These are phyloP conservation scores for Cercospora sp. DNA, from an alignment of 2,329 filamentous ascomycete genomes.

Conservation along the genomic window DNA sequence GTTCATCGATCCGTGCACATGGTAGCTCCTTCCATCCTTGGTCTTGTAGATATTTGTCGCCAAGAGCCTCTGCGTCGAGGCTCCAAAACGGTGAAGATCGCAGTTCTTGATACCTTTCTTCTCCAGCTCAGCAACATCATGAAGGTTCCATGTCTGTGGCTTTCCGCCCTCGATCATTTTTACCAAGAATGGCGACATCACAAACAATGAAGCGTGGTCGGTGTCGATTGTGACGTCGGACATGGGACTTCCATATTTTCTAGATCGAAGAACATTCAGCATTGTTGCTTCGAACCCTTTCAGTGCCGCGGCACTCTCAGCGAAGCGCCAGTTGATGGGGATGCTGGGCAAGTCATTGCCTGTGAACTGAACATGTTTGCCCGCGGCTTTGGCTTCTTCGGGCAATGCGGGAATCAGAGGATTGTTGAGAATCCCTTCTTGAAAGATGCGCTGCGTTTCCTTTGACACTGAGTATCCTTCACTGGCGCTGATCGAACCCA, in stretches of 20 bases:
- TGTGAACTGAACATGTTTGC: slow-evolving; percentile 43
- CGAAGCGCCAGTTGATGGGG: slow-evolving; percentile 59
- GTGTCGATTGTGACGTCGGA: slow-evolving; percentile 24
- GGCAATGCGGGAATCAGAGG: slow-evolving; percentile 44
- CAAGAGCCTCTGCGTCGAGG: slow-evolving; percentile 17
- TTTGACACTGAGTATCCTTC: slow-evolving; percentile 24
- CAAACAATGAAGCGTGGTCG: slow-evolving; percentile 29
- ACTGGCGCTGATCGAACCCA: slow-evolving; percentile 14
- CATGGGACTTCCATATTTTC: slow-evolving; percentile 24
- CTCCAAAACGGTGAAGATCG: slow-evolving; percentile 19
- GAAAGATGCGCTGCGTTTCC: slow-evolving; percentile 34
- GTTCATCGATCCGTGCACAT: slow-evolving; percentile 52
- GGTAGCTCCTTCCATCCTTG: slow-evolving; percentile 50
- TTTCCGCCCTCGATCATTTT: slow-evolving; percentile 15
- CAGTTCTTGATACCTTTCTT: slow-evolving; percentile 22
- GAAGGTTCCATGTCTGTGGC: neutral
- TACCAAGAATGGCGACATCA: slow-evolving; percentile 28
- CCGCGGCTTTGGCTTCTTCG: slow-evolving; percentile 40
- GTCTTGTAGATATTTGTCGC: slow-evolving; percentile 52
- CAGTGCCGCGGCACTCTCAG: slow-evolving; percentile 49
- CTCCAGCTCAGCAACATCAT: neutral
- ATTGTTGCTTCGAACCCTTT: slow-evolving; percentile 33
- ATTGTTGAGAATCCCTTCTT: slow-evolving; percentile 48
- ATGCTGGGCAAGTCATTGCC: slow-evolving; percentile 49
- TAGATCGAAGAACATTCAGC: slow-evolving; percentile 22